Percentiles rank a stretch among this genome's conserved stretches.
These are phyloP conservation scores for Microbotryum silenes-acaulis DNA, from an alignment of 1,284 basidiomycete species.

Conservation along the genomic window DNA sequence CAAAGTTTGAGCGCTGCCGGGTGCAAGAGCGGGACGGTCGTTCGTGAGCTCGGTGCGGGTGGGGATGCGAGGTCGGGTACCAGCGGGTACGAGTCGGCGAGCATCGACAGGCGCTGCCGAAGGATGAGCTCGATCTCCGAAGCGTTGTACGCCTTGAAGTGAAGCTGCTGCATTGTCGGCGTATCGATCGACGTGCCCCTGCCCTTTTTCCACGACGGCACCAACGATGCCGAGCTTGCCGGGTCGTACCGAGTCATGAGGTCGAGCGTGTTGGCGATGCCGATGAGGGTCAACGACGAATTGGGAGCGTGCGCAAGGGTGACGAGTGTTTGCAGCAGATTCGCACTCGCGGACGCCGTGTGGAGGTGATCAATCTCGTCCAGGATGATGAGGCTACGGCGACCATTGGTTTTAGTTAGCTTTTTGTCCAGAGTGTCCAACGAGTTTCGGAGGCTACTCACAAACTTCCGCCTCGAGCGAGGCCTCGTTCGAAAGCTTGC, in stretches of 20 bases:
- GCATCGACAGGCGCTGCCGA: conserved; percentile 37
- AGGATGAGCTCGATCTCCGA: conserved; percentile 41
- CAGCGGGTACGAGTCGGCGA: conserved; percentile 33
- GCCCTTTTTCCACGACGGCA: conserved; percentile 35
- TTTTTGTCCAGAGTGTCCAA: not conserved
- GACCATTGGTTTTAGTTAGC: not conserved
- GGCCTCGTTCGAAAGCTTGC: conserved; percentile 16
- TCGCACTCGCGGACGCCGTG: conserved; percentile 21
- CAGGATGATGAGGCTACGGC: conserved; percentile 40
- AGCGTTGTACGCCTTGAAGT: conserved; percentile 42
- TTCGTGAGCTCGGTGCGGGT: not conserved
- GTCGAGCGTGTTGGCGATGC: conserved; percentile 39
- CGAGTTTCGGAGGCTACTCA: conserved; percentile 12
- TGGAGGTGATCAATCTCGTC: conserved; percentile 45
- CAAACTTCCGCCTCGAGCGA: conserved; percentile 23
- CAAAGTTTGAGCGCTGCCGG: conserved; percentile 41
- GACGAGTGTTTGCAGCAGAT: conserved; percentile 42
- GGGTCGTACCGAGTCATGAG: conserved; percentile 30
- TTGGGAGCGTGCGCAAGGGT: conserved; percentile 30
- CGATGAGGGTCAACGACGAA: conserved; percentile 36
- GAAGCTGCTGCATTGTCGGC: conserved; percentile 38
- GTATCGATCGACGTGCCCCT: conserved; percentile 39
- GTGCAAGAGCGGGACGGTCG: conserved; percentile 38
- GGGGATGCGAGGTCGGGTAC: conserved; percentile 6
- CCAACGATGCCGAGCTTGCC: conserved; percentile 16